Base-by-base conservation (phyloP, 2,329 filamentous ascomycete species). In the Ophiostoma ulmi region DNA sequence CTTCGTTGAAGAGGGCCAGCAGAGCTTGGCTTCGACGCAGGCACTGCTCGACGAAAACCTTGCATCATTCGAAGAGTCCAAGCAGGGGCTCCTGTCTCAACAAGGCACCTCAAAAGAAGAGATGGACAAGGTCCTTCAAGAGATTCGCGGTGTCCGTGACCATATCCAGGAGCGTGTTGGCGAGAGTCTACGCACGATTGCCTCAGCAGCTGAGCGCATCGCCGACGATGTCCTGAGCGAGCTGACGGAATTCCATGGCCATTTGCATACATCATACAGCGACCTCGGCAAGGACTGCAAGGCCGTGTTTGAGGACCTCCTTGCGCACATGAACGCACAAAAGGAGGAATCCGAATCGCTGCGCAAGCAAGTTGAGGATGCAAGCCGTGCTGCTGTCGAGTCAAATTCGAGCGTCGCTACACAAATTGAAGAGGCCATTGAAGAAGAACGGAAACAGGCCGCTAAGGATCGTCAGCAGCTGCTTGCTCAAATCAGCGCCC, bases 71-170 rank as follows among this genome's bases (percentile, higher is more conserved):
- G 84, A 88, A 55, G 82, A 85, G 22, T 35, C 58, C 5, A 68
- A 68, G 36, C 31, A 41, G 10, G 68, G 38, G 4, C 85, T 96
- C 20, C 85, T 91, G 36, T 83, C 86, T 61, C 89, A 91, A 76
- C 91, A 89, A 70, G 83, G 85, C 35, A 83, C 85, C 73, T 90
- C 93, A 2, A 92, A 91, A 76, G 88, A 94, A 67, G 91, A 94
- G 71, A 93, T 97, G 91, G 94, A 97, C 75, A 83, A 87, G n/a
- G 90, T 97, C 1, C 84, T 99, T 11, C 92, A 95, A 76, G 94
- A 97, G 78, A 97, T 98, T 78, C 94, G 94, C 78, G 88, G 87
- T n/a, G 84, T 98, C 35, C 88, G 94, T 31, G 91, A 97, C 78
- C 90, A 92, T 69, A 92, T 98, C 69, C 97, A 97, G 82, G 84